A percentile compares a stretch with the other conserved stretches of the same genome.
Evolutionary conservation across 768 basidiomycete species (phyloP).

Genomic region (Suillus variegatus): DNA sequence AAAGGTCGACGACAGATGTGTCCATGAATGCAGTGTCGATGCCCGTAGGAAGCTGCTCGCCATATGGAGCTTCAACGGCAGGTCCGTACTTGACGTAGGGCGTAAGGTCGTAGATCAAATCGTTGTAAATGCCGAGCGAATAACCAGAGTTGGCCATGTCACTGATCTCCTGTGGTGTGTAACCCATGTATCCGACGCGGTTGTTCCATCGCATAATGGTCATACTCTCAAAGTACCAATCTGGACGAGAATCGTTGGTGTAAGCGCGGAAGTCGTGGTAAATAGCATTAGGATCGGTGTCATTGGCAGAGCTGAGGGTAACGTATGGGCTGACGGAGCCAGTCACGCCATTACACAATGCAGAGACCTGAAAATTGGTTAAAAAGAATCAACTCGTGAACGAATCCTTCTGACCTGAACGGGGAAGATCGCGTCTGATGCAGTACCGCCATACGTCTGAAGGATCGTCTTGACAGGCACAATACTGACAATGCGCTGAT

Average conservation of each 20-base stretch:
- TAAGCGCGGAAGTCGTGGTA: constrained; percentile 97
- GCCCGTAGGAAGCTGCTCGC: constrained; percentile 43
- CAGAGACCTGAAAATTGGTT: constrained; percentile 62
- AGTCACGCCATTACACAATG: constrained; percentile 84
- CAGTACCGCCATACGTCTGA: constrained; percentile 74
- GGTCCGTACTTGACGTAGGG: constrained; percentile 76
- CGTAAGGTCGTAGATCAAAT: constrained; percentile 85
- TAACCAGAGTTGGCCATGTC: constrained; percentile 63
- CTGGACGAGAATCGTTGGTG: constrained; percentile 88
- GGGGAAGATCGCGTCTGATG: constrained; percentile 82
- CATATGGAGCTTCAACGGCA: constrained; percentile 47
- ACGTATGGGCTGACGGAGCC: constrained; percentile 87
- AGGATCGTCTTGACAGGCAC: constrained; percentile 74
- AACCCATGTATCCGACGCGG: constrained; percentile 87
- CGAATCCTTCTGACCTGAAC: constrained; percentile 66
- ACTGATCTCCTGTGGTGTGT: constrained; percentile 72
- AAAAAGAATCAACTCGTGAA: background rate
- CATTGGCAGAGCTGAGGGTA: constrained; percentile 73
- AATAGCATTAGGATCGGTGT: constrained; percentile 68
- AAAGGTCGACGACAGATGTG: constrained; percentile 65
- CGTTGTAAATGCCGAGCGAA: constrained; percentile 84
- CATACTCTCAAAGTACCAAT: constrained; percentile 99
- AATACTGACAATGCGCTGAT: constrained; percentile 68
- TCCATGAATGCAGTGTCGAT: constrained; percentile 71
- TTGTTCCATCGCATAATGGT: constrained; percentile 87